Evolutionary conservation across 768 basidiomycete genomes (phyloP), one percentile per base, ranked within the genome.

Genomic region (Gymnopilus dilepis): DNA sequence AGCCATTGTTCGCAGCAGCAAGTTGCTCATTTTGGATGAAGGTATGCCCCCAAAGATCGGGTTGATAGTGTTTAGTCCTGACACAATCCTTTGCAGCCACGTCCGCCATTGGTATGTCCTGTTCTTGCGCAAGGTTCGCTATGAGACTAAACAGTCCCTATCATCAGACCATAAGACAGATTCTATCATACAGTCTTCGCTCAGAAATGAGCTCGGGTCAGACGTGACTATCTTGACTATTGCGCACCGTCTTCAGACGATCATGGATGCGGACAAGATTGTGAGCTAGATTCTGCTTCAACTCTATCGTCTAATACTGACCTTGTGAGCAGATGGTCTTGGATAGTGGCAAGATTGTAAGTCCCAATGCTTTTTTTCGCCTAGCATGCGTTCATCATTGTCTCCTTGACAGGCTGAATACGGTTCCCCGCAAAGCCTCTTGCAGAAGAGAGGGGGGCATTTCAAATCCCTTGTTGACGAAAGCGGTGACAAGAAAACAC

Each of bases 171-270:
- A 83, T 64, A 78, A 80, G 59, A 89, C 89, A 13, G 89, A 90
- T 68, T 73, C 84, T 3, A 83, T 87, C 68, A 89, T 91, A 53
- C 90, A 91, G 66, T 77, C 81, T 19, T 86, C 89, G 0, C 85
- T 92, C 58, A 80, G 89, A n/a, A 78, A 82, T 56, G 86, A 89
- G 65, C 83, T 91, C 63, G 78, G 77, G 31, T 77, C 81, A 41
- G 85, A 84, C 61, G 78, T 88, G 12, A 87, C 85, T 3, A 68
- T 89, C 37, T 73, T 89, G 26, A 86, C 84, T 6, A 85, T 92
- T 37, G 90, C 91, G 2, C 90, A 91, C 73, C 76, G 87, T 41
- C 77, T 89, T 12, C 82, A 83, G 63, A 89, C 88, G 0, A 84
- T 89, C 55, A 84, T 89, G 69, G 85, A 91, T 72, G 80, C 87